A percentile compares a stretch with the other conserved stretches of the same genome.
phyloP scores from a whole-genome alignment of 2,329 filamentous ascomycete genomes.

The Ilyonectria mors-panacis region DNA sequence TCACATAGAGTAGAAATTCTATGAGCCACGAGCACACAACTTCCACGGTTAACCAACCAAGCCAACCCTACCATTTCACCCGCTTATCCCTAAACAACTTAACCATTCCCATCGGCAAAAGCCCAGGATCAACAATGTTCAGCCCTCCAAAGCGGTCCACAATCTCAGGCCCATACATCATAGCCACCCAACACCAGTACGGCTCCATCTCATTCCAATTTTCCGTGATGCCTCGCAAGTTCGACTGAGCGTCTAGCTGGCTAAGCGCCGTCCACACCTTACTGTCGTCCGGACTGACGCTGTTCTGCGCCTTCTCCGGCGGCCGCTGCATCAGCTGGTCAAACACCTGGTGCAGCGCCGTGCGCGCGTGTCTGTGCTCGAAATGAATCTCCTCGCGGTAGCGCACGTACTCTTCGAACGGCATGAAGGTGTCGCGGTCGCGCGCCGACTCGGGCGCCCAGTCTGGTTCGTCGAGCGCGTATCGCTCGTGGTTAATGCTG shows the following conservation, averaged over 20 bases:
- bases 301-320: conserved; percentile 37
- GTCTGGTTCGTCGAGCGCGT: conserved; percentile 37
- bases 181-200: conserved; percentile 65
- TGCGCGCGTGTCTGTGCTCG: conserved; percentile 28
- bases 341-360: conserved; percentile 53
- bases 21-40: too few species aligned
- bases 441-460: conserved; percentile 49
- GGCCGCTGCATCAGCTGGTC: conserved; percentile 54
- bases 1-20: too few species aligned
- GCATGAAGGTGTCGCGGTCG: conserved; percentile 59
- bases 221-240: conserved; percentile 40
- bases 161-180: conserved; percentile 62
- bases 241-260: conserved; percentile 36
- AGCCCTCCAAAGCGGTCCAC: conserved; percentile 61
- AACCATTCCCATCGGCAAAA: conserved; percentile 65
- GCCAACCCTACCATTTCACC: conserved; percentile 57
- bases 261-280: conserved; percentile 44
- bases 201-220: conserved; percentile 53
- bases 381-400: conserved; percentile 60
- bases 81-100: conserved; percentile 60
- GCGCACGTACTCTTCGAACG: conserved; percentile 60
- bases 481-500: conserved; percentile 18
- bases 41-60: not conserved
- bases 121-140: conserved; percentile 60
- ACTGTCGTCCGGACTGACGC: conserved; percentile 45